Base-by-base conservation (phyloP, 441 rosid genomes). In the Euphorbia schlechtendalii region DNA sequence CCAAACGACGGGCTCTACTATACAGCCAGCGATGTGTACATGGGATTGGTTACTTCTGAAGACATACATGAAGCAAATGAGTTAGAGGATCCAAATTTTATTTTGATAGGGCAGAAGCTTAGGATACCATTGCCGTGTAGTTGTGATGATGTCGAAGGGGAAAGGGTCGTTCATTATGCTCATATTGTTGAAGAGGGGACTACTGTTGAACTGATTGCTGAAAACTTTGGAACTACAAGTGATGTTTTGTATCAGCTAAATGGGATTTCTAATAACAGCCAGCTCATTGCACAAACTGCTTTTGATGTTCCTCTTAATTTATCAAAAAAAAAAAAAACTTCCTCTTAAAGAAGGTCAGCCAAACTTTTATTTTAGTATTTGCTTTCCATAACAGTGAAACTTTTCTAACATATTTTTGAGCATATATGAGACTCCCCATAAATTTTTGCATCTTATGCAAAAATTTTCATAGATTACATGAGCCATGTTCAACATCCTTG, bases 41-140 rank as follows among this genome's bases (percentile, higher is more conserved):
- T 73, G 4, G 69, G 76, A 7, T 65, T 88, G 51, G 41, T 82
- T 25, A 6, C 5, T 25, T 38, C 0, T 65, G 22, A 0, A 36
- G 73, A 59, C 74, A 84, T 88, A 59, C 61, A 4, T 66, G 71
- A 21, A 15, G 59, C 63, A 12, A 90, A 84, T 63, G 4, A 0
- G 1, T 71, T 88, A 40, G 15, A 76, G 55, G 10, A 68, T 22
- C 0, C 72, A 0, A 0, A 62, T 71, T 0, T 8, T 18, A 83
- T 89, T 21, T 2, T 25, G 0, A 0, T n/a, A 0, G 92, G 85
- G 48, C 77, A 84, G 63, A 59, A 22, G 30, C 68, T 88, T 34
- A 65, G 69, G 74, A 78, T 86, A 54, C 91, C 93, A 3, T 67
- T 88, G 58, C 88, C 95, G 2, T 90, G 92, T 73, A 87, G 97